phyloP scores from a whole-genome alignment of 1,139 yeast species.

The Nakaseomyces sp. region DNA sequence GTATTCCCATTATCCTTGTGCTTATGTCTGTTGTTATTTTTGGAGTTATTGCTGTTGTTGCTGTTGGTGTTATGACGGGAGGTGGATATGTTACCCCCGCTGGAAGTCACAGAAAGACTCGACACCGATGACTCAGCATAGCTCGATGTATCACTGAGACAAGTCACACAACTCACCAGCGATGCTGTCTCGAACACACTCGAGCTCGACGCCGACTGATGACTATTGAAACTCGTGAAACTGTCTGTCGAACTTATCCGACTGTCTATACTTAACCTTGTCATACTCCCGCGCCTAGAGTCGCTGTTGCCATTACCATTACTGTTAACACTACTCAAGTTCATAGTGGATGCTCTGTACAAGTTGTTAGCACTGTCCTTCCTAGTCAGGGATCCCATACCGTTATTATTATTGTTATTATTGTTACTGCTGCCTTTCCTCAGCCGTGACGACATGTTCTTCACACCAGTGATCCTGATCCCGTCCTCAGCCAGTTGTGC shows the following conservation, averaged over 20 bases:
- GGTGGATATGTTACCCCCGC: slow-evolving; percentile 4
- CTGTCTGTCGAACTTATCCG: slow-evolving; percentile 11
- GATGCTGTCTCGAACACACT: slow-evolving; percentile 27
- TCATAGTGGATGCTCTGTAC: slow-evolving; percentile 4
- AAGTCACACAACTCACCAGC: slow-evolving; percentile 29
- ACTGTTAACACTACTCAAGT: too few relatives aligned
- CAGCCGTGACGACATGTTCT: neutral
- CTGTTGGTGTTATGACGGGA: slow-evolving; percentile 4
- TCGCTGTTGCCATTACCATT: neutral
- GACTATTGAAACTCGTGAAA: neutral
- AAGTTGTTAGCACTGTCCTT: neutral
- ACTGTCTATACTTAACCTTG: slow-evolving; percentile 13
- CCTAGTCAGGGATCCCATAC: too few relatives aligned
- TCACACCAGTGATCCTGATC: slow-evolving; percentile 3
- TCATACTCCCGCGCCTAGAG: slow-evolving; percentile 4
- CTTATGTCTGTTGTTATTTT: neutral
- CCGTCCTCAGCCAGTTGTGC: slow-evolving; percentile 1
- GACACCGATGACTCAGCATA: neutral
- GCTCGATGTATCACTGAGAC: slow-evolving; percentile 22
- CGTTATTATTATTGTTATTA: too few relatives aligned
- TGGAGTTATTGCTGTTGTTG: slow-evolving; percentile 3
- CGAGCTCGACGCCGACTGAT: slow-evolving; percentile 1
- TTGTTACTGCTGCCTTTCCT: neutral
- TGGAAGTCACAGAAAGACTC: neutral
- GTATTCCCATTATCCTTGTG: slow-evolving; percentile 14